Conservation (phyloP, 495 filamentous ascomycete genomes). For the Podospora pseudopauciseta region DNA sequence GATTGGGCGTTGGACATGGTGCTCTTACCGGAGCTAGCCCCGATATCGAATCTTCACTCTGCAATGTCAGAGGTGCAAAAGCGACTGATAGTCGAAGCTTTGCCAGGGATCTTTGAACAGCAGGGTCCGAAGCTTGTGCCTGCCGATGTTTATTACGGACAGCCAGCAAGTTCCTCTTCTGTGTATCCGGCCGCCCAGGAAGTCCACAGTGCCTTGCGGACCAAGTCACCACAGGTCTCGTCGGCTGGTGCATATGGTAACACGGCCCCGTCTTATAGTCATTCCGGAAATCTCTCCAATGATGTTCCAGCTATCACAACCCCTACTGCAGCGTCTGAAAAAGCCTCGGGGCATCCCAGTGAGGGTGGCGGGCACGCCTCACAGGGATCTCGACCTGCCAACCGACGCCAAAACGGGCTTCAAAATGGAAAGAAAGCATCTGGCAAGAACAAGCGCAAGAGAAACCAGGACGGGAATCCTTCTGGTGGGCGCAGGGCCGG, state of each 20-base stretch:
- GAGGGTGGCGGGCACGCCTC: constrained; percentile 12
- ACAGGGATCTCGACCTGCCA: not conserved
- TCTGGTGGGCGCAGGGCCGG: constrained; percentile 13
- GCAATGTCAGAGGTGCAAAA: constrained; percentile 50
- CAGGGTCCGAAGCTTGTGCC: not conserved
- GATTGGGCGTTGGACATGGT: constrained; percentile 74
- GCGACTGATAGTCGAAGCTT: constrained; percentile 55
- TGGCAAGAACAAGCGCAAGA: constrained; percentile 16
- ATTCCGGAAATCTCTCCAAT: not conserved
- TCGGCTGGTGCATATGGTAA: not conserved
- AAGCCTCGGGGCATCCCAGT: not conserved
- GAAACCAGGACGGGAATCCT: not conserved
- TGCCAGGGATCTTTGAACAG: constrained; percentile 41
- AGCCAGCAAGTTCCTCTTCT: not conserved
- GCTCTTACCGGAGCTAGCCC: constrained; percentile 53
- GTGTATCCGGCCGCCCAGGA: not conserved
- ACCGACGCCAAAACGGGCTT: constrained; percentile 2
- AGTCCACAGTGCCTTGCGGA: not conserved
- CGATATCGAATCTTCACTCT: constrained; percentile 46
- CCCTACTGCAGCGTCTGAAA: constrained; percentile 1
- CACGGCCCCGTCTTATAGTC: not conserved
- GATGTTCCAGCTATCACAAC: not conserved
- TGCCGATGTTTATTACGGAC: not conserved
- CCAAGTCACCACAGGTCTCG: not conserved
- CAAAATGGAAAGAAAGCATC: constrained; percentile 12